Evolutionary conservation across 768 basidiomycete genomes (phyloP), one percentile per base, ranked within the genome.

Genomic region (Phaffia tasmanica): DNA sequence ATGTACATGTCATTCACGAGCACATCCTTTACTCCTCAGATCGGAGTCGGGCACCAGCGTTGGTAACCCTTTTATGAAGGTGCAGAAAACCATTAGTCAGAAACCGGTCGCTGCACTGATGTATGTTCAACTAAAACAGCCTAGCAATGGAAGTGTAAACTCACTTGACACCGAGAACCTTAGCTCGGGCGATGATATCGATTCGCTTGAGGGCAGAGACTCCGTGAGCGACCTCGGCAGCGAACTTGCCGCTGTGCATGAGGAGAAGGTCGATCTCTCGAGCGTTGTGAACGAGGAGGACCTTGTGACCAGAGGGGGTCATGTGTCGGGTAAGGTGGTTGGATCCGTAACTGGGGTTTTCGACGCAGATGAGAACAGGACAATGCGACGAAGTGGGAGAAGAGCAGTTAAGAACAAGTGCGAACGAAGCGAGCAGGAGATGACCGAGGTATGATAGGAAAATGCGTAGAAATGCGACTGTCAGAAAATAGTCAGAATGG

Each of bases 161-260:
- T 72, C 71, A 75, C 76, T 93, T 97, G 79, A 98, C 81, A 67
- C 87, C 86, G 72, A 77, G 69, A 61, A 79, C 78, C 75, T 76
- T 77, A 49, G 79, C 79, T 86, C 92, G 83, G 79, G 93, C 90
- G 60, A 98, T 80, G 72, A 99, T 92, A 65, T 82, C 79, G 63
- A 85, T 85, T 72, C 95, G 88, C 83, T 98, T 97, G 77, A 89
- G 86, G 81, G 88, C 88, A 80, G 86, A 89, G 71, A 99, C 92
- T 72, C 84, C 86, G 83, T 95, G 93, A 62, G 95, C 95, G 73
- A 99, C 91, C 78, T 94, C 90, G 63, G 92, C 95, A 58, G 92
- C 86, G 76, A 87, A 98, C 74, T 80, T 86, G 81, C 89, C 89
- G 84, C 90, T 93, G 84, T 97, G 93, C 91, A 97, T 93, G 62